phyloP scores from a whole-genome alignment of 805 yeast species.

The Wickerhamiella allomyrinae region DNA sequence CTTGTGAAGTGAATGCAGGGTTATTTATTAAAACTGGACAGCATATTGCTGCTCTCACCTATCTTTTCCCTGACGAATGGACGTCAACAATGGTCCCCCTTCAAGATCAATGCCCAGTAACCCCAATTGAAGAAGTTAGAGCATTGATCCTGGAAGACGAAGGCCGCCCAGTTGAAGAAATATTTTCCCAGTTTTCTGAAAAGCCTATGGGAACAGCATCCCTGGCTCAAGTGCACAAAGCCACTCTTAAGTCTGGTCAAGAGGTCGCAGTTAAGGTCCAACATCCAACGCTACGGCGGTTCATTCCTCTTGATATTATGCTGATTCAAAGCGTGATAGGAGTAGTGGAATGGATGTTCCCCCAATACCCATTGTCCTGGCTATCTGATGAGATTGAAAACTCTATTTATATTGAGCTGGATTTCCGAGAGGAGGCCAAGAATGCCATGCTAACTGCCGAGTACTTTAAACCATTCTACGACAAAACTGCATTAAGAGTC shows the following conservation, averaged over 20 bases:
- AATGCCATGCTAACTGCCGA: slow-evolving; percentile 60
- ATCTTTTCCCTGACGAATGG: slow-evolving; percentile 86
- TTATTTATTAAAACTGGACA: slow-evolving; percentile 90
- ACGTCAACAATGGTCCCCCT: slow-evolving; percentile 85
- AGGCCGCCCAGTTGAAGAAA: slow-evolving; percentile 42
- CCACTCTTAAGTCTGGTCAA: slow-evolving; percentile 43
- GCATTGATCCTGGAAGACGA: slow-evolving; percentile 56
- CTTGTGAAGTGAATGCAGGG: slow-evolving; percentile 80
- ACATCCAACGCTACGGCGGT: slow-evolving; percentile 75
- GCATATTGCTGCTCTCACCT: slow-evolving; percentile 84
- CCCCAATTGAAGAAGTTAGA: slow-evolving; percentile 54
- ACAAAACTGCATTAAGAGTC: slow-evolving; percentile 60
- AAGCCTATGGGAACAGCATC: slow-evolving; percentile 91
- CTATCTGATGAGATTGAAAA: slow-evolving; percentile 82
- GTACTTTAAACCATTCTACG: slow-evolving; percentile 44
- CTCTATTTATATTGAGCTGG: slow-evolving; percentile 81
- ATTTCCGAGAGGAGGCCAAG: slow-evolving; percentile 73
- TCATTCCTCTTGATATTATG: slow-evolving; percentile 79
- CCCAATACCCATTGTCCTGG: slow-evolving; percentile 91
- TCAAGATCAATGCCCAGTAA: slow-evolving; percentile 79
- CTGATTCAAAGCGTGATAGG: slow-evolving; percentile 65
- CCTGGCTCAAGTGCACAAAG: slow-evolving; percentile 88
- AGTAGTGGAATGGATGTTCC: slow-evolving; percentile 64
- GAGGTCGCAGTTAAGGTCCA: slow-evolving; percentile 90
- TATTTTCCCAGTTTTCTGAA: slow-evolving; percentile 52